A percentile compares a stretch with the other conserved stretches of the same genome.
Conservation (phyloP, 2,329 filamentous ascomycete genomes). For the Fonsecaea pugnacius region DNA sequence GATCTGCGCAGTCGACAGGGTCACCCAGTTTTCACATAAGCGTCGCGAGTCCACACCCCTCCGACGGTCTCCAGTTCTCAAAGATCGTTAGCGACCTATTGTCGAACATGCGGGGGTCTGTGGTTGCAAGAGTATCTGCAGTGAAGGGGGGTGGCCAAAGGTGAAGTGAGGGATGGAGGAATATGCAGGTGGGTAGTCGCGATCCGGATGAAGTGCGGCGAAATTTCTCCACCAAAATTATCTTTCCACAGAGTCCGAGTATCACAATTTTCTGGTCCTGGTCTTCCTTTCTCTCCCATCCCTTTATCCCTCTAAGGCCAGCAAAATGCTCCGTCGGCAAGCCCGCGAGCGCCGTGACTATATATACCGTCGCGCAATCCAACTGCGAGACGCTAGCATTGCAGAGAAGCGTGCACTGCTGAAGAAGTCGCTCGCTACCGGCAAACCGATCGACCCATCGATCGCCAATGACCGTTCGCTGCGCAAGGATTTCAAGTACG, state of each 20-base stretch:
- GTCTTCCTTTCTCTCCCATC: not conserved
- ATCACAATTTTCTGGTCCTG: not conserved
- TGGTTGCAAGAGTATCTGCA: slow-evolving; percentile 3
- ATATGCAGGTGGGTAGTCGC: slow-evolving; percentile 14
- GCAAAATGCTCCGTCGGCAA: slow-evolving; percentile 62
- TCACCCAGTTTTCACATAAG: slow-evolving; percentile 20
- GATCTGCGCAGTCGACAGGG: slow-evolving; percentile 20
- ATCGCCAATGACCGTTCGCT: slow-evolving; percentile 86
- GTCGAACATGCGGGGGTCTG: slow-evolving; percentile 23
- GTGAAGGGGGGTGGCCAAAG: not conserved
- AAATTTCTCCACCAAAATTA: slow-evolving; percentile 27
- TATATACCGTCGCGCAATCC: slow-evolving; percentile 85
- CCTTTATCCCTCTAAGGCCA: not conserved
- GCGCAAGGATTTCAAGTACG: slow-evolving; percentile 88
- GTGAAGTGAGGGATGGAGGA: slow-evolving; percentile 14
- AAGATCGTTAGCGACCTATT: not conserved
- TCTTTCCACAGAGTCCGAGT: not conserved
- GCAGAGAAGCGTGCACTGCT: slow-evolving; percentile 88
- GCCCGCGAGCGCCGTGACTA: slow-evolving; percentile 82
- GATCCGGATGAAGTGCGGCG: slow-evolving; percentile 17
- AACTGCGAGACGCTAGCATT: slow-evolving; percentile 87
- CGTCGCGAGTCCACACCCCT: slow-evolving; percentile 29
- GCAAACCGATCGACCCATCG: slow-evolving; percentile 78
- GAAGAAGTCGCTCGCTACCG: slow-evolving; percentile 82
- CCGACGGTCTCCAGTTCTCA: slow-evolving; percentile 26